Conservation (phyloP, 2,329 filamentous ascomycete species). For the Rachicladosporium sp. region DNA sequence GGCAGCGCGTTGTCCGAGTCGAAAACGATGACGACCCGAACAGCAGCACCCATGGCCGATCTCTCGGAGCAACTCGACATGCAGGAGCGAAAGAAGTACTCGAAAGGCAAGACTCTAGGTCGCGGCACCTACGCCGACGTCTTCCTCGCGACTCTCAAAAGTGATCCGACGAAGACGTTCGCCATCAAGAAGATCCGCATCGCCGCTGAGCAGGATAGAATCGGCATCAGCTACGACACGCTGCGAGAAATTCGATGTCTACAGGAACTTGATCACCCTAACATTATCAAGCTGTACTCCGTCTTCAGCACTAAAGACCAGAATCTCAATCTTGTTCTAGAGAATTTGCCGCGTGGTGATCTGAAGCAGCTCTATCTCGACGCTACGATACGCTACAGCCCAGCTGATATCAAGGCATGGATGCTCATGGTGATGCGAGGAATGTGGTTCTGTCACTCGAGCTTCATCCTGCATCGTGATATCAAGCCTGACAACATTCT, state of each 20-base stretch:
- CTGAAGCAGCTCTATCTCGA: slow-evolving; percentile 91
- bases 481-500: slow-evolving; percentile 98
- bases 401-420: slow-evolving; percentile 92
- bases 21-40: slow-evolving; percentile 4
- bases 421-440: slow-evolving; percentile 93
- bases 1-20: slow-evolving; percentile 3
- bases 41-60: slow-evolving; percentile 18
- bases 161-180: slow-evolving; percentile 60
- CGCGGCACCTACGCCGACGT: slow-evolving; percentile 96
- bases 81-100: slow-evolving; percentile 63
- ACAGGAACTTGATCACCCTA: slow-evolving; percentile 82
- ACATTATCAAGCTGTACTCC: slow-evolving; percentile 83
- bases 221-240: slow-evolving; percentile 80
- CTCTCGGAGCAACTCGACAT: slow-evolving; percentile 38
- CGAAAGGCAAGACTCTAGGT: slow-evolving; percentile 85
- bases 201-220: slow-evolving; percentile 70
- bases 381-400: slow-evolving; percentile 64
- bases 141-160: slow-evolving; percentile 70
- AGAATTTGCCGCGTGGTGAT: slow-evolving; percentile 87
- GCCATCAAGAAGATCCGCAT: slow-evolving; percentile 92
- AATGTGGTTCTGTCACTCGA: slow-evolving; percentile 94
- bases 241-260: slow-evolving; percentile 93
- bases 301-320: slow-evolving; percentile 95
- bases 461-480: slow-evolving; percentile 86
- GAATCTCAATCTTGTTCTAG: slow-evolving; percentile 89